Evolutionary conservation across 139 green algal genomes (phyloP).

Genomic region (Coccomyxa sp.): DNA sequence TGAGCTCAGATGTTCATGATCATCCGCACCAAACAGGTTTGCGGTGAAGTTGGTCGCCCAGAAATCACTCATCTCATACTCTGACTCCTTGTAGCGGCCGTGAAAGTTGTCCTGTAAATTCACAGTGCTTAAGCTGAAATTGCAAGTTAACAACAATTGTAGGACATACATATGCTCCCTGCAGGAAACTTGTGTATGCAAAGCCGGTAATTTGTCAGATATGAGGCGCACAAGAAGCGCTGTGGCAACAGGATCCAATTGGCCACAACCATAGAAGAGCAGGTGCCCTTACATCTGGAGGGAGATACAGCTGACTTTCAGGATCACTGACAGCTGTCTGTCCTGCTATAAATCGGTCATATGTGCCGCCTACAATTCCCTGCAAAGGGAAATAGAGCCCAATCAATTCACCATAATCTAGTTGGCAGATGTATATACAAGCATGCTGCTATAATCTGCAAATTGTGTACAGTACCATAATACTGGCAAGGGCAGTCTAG

Average conservation of each 20-base stretch:
- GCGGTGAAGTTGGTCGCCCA: not conserved
- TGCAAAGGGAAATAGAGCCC: not conserved
- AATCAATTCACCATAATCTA: not conserved
- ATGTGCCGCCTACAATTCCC: not conserved
- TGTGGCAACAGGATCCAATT: not conserved
- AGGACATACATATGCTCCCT: not conserved
- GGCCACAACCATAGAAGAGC: too few relatives aligned
- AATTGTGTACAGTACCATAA: not conserved
- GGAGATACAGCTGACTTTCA: too few relatives aligned
- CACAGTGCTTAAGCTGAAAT: not conserved
- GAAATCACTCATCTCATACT: not conserved
- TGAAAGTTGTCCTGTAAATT: not conserved
- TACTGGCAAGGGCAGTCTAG: not conserved
- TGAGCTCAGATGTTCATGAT: too few relatives aligned
- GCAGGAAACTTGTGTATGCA: not conserved
- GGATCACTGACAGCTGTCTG: too few relatives aligned
- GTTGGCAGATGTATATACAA: not conserved
- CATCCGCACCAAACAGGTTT: not conserved
- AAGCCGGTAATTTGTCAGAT: not conserved
- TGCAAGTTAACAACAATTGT: not conserved
- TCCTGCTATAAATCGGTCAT: too few relatives aligned
- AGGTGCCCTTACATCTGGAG: too few relatives aligned
- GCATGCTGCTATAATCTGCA: not conserved
- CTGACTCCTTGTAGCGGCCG: not conserved
- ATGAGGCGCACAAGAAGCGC: not conserved